A percentile compares a stretch with the other conserved stretches of the same genome.
Evolutionary conservation across 2,329 filamentous ascomycete genomes (phyloP).

Genomic region (Fusarium albidum): DNA sequence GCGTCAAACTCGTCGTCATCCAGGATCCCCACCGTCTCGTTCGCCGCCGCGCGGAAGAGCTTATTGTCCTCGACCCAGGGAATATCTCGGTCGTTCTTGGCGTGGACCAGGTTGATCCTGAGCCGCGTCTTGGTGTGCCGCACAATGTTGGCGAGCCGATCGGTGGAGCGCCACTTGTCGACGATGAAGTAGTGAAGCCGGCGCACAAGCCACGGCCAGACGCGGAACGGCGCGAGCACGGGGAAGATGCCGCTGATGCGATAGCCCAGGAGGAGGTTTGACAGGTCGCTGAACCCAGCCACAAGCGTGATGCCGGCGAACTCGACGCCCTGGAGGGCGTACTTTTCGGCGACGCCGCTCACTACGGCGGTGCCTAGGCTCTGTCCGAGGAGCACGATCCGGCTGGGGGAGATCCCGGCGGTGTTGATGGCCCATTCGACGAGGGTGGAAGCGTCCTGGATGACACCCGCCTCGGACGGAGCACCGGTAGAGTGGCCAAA

Average conservation of each 20-base stretch:
- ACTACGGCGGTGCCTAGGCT: conserved; percentile 89
- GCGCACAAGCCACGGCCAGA: conserved; percentile 70
- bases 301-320: conserved; percentile 85
- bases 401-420: conserved; percentile 70
- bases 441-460: conserved; percentile 78
- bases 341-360: conserved; percentile 76
- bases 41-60: conserved; percentile 68
- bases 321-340: conserved; percentile 65
- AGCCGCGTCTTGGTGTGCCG: conserved; percentile 61
- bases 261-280: conserved; percentile 78
- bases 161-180: conserved; percentile 83
- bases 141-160: conserved; percentile 68
- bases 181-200: conserved; percentile 70
- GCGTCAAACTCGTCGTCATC: conserved; percentile 49
- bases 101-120: conserved; percentile 78
- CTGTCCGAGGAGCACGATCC: conserved; percentile 85
- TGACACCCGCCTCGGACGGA: conserved; percentile 82
- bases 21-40: conserved; percentile 53
- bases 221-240: conserved; percentile 76
- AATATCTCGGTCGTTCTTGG: conserved; percentile 83
- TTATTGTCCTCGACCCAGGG: conserved; percentile 74
- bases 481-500: conserved; percentile 83
- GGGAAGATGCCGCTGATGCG: conserved; percentile 81
- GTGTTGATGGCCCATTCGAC: conserved; percentile 75
- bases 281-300: conserved; percentile 79